Evolutionary conservation across 805 yeast genomes (phyloP), one percentile per base, ranked within the genome.

Genomic region (Ogataea saltuana): DNA sequence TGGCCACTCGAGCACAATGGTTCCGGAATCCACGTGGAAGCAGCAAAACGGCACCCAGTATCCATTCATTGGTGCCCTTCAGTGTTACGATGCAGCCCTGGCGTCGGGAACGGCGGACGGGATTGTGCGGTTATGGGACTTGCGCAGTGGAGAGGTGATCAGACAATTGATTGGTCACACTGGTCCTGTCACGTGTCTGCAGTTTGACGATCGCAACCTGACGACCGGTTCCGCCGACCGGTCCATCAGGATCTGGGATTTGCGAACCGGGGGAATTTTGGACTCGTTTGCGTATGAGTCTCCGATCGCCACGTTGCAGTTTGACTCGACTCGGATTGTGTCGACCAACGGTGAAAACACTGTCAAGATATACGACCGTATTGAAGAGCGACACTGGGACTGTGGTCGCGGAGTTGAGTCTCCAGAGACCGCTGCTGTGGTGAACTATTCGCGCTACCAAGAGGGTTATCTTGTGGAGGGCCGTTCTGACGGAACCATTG

Each of bases 51-150:
- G 16, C 29, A 36, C 45, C 23, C 33, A 41, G 13, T 49, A 55
- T 21, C 78, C 79, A 3, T 75, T 78, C 46, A 75, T 84, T 33
- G 83, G 86, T 0, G 82, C 86, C 0, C 58, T 85, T 25, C 90
- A 85, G 59, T 80, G 85, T 45, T 80, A 71, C 54, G 88, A 83
- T 54, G 86, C 88, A 0, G 91, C 90, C 0, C 64, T 85, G 50
- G 91, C 91, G 0, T 78, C 88, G 0, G 93, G 91, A 39, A 81
- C 89, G 0, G 78, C 79, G 13, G 91, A 85, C 61, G 91, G 91
- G 1, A 60, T 80, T 6, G 88, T 85, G 2, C 65, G 93, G 41
- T 64, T 85, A 17, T 85, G 91, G 90, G 93, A 85, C 64, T 61
- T 85, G 47, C 71, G 93, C 54, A 69, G 79, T 18, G 88, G 88